Conservation (phyloP, 164 flowering plant genomes). For the Dillenia suffruticosa region DNA sequence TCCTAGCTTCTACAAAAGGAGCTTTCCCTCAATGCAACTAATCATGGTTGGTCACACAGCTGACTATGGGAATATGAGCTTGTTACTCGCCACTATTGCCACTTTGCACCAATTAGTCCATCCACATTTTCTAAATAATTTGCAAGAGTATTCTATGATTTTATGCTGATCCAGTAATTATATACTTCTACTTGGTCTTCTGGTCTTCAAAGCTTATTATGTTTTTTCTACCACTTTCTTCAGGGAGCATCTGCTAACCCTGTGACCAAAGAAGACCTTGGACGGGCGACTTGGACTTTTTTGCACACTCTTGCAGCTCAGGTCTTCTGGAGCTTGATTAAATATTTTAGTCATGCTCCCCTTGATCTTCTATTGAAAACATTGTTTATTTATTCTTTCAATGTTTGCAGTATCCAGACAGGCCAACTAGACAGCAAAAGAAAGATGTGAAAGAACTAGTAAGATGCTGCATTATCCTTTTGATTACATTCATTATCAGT, state of each 20-base stretch:
- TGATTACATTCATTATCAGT: not conserved
- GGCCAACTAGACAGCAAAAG: slow-evolving; percentile 87
- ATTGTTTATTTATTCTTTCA: not conserved
- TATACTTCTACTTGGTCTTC: too few species aligned
- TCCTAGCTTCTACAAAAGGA: too few species aligned
- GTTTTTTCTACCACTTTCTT: not conserved
- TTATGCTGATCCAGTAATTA: too few species aligned
- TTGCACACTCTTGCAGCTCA: slow-evolving; percentile 96
- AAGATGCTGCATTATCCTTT: slow-evolving; percentile 3
- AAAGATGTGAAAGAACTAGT: slow-evolving; percentile 94
- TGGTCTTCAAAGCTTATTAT: not conserved
- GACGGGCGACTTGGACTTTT: slow-evolving; percentile 96
- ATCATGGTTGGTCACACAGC: too few species aligned
- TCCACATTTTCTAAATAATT: too few species aligned
- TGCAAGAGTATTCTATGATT: too few species aligned
- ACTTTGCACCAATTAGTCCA: too few species aligned
- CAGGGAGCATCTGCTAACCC: slow-evolving; percentile 54
- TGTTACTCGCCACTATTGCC: too few species aligned
- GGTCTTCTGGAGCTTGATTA: slow-evolving; percentile 27
- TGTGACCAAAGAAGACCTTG: slow-evolving; percentile 84
- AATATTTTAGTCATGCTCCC: not conserved
- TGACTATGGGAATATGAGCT: too few species aligned
- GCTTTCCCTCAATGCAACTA: too few species aligned
- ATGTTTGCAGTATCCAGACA: slow-evolving; percentile 74
- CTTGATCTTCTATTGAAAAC: not conserved